phyloP scores from a whole-genome alignment of 2,329 filamentous ascomycete genomes.

The Pseudopyricularia javanii region DNA sequence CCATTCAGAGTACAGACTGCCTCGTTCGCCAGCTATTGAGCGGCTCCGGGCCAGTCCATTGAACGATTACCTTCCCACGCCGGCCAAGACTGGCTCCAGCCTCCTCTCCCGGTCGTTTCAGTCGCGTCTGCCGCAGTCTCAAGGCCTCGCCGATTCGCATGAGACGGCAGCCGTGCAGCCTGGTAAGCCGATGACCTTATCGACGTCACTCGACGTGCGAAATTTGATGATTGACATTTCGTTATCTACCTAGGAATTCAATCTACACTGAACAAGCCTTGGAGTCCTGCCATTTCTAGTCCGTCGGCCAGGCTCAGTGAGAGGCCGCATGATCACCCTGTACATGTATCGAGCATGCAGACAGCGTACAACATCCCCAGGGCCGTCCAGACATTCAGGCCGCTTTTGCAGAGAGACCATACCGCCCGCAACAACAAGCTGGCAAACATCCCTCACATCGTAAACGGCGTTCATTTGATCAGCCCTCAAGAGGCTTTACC shows the following conservation, averaged over 20 bases:
- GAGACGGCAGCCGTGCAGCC: neutral
- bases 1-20: neutral
- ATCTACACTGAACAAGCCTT: neutral
- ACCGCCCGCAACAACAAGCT: constrained; percentile 3
- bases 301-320: neutral
- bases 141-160: neutral
- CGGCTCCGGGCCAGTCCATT: too few species aligned
- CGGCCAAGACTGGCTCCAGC: neutral
- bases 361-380: neutral
- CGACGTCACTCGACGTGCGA: neutral
- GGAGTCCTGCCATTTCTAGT: neutral
- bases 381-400: neutral
- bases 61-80: neutral
- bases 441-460: constrained; percentile 18
- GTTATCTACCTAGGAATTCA: neutral
- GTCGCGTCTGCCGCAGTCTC: neutral
- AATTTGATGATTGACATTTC: neutral
- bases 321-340: neutral
- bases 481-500: constrained; percentile 42
- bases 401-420: neutral
- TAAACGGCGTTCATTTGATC: constrained; percentile 26
- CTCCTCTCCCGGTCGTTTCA: neutral
- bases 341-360: neutral
- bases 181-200: neutral
- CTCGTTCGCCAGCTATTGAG: neutral